Conservation (phyloP, 202 grass and related monocot genomes). For the Bolboschoenoplectus hybrid region DNA sequence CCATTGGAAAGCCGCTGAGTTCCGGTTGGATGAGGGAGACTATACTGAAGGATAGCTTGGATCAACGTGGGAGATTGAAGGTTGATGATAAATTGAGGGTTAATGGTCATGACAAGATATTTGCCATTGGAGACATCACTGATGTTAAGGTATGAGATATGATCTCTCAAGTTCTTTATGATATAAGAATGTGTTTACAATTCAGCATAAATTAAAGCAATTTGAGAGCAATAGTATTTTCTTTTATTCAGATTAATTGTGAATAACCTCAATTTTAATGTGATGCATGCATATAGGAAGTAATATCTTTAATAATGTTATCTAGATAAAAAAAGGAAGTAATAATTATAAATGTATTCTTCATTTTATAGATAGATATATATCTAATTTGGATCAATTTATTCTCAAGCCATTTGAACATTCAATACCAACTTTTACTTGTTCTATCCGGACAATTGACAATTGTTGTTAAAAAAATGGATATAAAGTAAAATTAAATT, state of each 20-base stretch:
- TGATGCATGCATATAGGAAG: neutral
- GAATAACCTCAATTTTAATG: neutral
- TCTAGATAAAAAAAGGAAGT: neutral
- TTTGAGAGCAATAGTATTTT: neutral
- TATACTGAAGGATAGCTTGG: conserved; percentile 38
- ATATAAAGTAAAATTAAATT: neutral
- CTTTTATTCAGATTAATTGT: neutral
- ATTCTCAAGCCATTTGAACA: neutral
- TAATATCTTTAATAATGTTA: conserved; percentile 10
- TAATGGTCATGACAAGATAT: conserved; percentile 46
- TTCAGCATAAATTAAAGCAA: neutral
- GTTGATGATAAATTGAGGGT: conserved; percentile 53
- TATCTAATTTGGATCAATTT: neutral
- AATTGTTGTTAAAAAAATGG: neutral
- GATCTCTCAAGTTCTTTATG: neutral
- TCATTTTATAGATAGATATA: neutral
- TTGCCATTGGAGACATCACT: conserved; percentile 54
- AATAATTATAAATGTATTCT: neutral
- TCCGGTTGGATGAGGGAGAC: conserved; percentile 45
- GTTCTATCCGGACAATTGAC: neutral
- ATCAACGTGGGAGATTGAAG: conserved; percentile 43
- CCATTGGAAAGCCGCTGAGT: conserved; percentile 45
- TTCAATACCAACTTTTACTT: neutral
- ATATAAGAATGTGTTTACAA: conserved; percentile 12
- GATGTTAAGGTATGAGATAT: conserved; percentile 40